phyloP scores from a whole-genome alignment of 768 basidiomycete species.

The Hygrocybe punicea region DNA sequence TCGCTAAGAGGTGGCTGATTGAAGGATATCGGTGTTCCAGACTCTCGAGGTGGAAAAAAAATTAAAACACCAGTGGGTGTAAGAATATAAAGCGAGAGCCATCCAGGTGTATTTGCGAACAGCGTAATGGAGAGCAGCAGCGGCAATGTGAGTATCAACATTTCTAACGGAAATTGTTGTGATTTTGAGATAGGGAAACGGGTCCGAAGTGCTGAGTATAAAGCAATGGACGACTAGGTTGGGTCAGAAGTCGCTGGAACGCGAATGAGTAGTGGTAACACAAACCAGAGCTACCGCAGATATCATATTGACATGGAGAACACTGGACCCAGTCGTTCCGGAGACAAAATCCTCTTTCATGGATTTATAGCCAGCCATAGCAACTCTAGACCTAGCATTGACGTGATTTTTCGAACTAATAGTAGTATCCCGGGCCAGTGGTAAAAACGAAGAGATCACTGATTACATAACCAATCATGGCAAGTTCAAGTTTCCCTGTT shows the following conservation, averaged over 20 bases:
- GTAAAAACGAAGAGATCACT: no score
- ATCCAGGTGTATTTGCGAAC: conserved; percentile 55
- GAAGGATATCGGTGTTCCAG: conserved; percentile 54
- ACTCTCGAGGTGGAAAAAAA: conserved; percentile 39
- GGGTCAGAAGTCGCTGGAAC: neutral
- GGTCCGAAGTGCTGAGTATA: conserved; percentile 60
- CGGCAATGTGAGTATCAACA: conserved; percentile 65
- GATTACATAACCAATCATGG: no score
- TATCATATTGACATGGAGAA: conserved; percentile 61
- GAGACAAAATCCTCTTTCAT: conserved; percentile 76
- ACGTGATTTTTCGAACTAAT: no score
- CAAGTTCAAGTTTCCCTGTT: no score
- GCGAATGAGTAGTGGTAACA: no score
- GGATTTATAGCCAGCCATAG: conserved; percentile 48
- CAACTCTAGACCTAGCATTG: neutral
- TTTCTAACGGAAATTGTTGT: conserved; percentile 50
- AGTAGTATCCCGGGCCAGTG: no score
- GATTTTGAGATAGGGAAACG: conserved; percentile 40
- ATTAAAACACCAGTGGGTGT: conserved; percentile 46
- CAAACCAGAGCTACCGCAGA: conserved; percentile 55
- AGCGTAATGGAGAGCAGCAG: conserved; percentile 80
- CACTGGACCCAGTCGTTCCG: conserved; percentile 56
- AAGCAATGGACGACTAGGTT: conserved; percentile 62
- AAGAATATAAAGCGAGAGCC: conserved; percentile 50
- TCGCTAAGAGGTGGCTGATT: conserved; percentile 23